These are phyloP conservation scores for Scortechinia acanthostroma DNA, from an alignment of 2,329 filamentous ascomycete genomes.

Conservation along the genomic window DNA sequence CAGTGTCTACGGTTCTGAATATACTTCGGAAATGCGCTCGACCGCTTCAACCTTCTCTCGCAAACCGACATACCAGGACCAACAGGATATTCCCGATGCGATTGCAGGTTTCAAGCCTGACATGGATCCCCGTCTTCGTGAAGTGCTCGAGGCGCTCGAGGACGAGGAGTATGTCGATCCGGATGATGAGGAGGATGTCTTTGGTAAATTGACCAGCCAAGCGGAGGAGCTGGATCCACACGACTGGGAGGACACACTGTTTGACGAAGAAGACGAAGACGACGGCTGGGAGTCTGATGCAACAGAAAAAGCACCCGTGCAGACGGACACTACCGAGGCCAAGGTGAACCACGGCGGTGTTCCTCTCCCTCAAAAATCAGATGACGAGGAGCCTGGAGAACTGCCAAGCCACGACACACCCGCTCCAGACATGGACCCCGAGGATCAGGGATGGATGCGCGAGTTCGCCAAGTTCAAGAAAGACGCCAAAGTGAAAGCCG, in stretches of 20 bases:
- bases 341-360: constrained; percentile 27
- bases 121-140: constrained; percentile 88
- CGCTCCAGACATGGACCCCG: not conserved
- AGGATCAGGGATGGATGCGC: not conserved
- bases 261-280: constrained; percentile 57
- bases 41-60: constrained; percentile 70
- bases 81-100: constrained; percentile 85
- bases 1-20: not conserved
- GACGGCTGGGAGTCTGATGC: constrained; percentile 92
- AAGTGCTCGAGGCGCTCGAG: constrained; percentile 86
- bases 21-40: constrained; percentile 50
- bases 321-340: constrained; percentile 41
- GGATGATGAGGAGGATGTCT: constrained; percentile 69
- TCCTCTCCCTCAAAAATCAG: constrained; percentile 37
- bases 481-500: not conserved
- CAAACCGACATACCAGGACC: constrained; percentile 82
- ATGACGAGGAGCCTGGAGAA: constrained; percentile 1
- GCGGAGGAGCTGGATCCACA: constrained; percentile 69
- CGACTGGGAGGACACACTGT: constrained; percentile 65
- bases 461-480: constrained; percentile 1
- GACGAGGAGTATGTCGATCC: constrained; percentile 90
- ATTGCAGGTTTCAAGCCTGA: constrained; percentile 93
- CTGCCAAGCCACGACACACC: not conserved
- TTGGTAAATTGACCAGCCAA: constrained; percentile 64
- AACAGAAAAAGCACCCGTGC: constrained; percentile 66